Percentiles rank a stretch among this genome's conserved stretches.
Conservation (phyloP, 208 protist species). For the Trypanosoma avium region DNA sequence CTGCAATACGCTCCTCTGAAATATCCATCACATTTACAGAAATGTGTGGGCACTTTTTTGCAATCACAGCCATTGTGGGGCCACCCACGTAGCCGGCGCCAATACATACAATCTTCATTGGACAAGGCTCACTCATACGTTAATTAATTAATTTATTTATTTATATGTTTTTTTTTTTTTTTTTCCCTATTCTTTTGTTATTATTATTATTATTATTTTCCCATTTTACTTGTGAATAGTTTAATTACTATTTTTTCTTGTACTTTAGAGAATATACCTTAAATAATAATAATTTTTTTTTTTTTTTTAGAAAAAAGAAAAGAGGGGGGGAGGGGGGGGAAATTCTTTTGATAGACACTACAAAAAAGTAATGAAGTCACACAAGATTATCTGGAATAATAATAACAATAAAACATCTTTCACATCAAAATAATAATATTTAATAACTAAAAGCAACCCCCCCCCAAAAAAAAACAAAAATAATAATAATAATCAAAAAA, state of each 20-base stretch:
- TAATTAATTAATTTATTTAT: not conserved
- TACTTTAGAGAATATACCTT: not conserved
- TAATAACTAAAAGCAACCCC: no score
- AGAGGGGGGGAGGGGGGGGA: no score
- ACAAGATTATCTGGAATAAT: no score
- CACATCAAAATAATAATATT: no score
- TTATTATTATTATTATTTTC: conserved; percentile 2
- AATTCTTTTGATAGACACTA: no score
- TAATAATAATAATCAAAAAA: no score
- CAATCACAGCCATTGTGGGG: conserved; percentile 96
- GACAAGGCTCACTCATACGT: not conserved
- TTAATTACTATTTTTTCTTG: not conserved
- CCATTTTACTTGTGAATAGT: not conserved
- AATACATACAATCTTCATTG: conserved; percentile 70
- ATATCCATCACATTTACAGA: conserved; percentile 94
- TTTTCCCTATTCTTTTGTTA: not conserved
- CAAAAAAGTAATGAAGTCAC: no score
- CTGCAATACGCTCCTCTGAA: conserved; percentile 82
- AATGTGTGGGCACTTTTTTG: conserved; percentile 91
- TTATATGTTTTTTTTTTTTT: conserved; percentile 3
- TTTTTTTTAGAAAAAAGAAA: no score
- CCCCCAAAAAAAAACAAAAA: no score
- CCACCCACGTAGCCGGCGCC: conserved; percentile 97
- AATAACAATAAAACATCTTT: no score
- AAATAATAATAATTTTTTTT: conserved; percentile 6